A percentile compares a stretch with the other conserved stretches of the same genome.
Evolutionary conservation across 2,329 filamentous ascomycete genomes (phyloP).

Genomic region (Penicillium thymicola): DNA sequence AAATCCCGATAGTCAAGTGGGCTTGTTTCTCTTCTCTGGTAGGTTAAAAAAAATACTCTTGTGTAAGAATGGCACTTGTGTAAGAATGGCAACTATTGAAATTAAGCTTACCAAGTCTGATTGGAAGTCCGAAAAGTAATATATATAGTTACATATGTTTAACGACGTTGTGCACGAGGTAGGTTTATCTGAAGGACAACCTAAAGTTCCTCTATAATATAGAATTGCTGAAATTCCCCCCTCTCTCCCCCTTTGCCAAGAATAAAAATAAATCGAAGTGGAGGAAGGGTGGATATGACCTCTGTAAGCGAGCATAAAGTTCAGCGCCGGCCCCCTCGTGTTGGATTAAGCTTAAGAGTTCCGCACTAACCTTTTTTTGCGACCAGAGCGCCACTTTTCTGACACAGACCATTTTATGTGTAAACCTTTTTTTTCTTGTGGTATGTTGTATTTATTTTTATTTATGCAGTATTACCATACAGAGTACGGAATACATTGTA

Average conservation of each 20-base stretch:
- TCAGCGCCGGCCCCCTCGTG: constrained; percentile 36
- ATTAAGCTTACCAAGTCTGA: background rate
- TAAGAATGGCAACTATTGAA: background rate
- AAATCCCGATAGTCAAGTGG: constrained; percentile 16
- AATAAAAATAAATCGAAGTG: constrained; percentile 15
- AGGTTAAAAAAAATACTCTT: background rate
- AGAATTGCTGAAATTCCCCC: constrained; percentile 8
- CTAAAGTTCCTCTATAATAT: constrained; percentile 2
- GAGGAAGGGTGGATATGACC: constrained; percentile 9
- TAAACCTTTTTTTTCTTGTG: constrained; percentile 2
- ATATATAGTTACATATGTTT: background rate
- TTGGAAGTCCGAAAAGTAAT: background rate
- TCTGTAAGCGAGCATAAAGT: constrained; percentile 39
- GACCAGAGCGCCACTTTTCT: constrained; percentile 35
- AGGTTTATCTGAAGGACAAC: background rate
- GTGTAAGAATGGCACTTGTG: background rate
- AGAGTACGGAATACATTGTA: background rate
- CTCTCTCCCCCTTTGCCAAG: constrained; percentile 11
- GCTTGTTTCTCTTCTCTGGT: background rate
- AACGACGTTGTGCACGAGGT: background rate
- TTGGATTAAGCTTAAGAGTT: constrained; percentile 47
- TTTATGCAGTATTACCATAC: background rate
- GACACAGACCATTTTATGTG: constrained; percentile 19
- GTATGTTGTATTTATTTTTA: background rate
- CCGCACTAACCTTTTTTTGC: constrained; percentile 34